A percentile compares a stretch with the other conserved stretches of the same genome.
These are phyloP conservation scores for Paramecium sonneborni DNA, from an alignment of 73 alveolate species.

Conservation along the genomic window DNA sequence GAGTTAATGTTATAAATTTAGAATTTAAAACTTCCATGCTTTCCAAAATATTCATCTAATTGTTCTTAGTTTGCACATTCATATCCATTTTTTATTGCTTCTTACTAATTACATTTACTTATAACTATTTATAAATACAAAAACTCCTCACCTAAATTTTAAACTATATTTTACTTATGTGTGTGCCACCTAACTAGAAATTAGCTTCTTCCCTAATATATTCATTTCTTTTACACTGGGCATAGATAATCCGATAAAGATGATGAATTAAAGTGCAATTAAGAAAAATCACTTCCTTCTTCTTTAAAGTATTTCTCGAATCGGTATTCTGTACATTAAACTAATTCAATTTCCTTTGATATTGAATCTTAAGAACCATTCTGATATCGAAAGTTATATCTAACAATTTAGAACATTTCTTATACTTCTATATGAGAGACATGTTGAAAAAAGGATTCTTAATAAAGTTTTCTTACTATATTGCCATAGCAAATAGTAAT, in stretches of 20 bases:
- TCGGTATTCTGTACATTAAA: neutral
- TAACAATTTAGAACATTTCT: neutral
- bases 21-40: neutral
- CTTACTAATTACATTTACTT: neutral
- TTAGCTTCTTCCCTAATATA: neutral
- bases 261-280: neutral
- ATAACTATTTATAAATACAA: neutral
- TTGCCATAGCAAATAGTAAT: neutral
- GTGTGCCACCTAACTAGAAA: neutral
- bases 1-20: neutral
- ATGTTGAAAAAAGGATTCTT: neutral
- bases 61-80: neutral
- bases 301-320: neutral
- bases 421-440: neutral
- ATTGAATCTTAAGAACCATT: neutral
- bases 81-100: neutral
- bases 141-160: neutral
- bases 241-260: neutral
- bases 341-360: neutral
- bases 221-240: neutral
- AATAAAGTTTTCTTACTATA: neutral
- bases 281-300: neutral
- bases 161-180: neutral
- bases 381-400: neutral
- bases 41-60: neutral